These are phyloP conservation scores for Candida chilensis DNA, from an alignment of 805 yeast species.

Conservation along the genomic window DNA sequence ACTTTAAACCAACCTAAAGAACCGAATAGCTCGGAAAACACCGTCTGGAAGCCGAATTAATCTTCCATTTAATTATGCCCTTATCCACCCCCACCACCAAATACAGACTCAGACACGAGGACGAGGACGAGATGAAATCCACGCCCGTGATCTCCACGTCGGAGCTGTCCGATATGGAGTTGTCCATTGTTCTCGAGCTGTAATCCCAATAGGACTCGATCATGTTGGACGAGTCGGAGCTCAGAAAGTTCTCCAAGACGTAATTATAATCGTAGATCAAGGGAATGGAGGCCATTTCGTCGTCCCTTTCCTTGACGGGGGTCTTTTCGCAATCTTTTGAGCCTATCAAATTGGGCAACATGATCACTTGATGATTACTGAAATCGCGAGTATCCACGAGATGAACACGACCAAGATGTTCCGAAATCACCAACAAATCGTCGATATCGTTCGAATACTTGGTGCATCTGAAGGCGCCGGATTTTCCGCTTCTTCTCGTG, in stretches of 20 bases:
- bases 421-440: constrained; percentile 69
- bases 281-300: background rate
- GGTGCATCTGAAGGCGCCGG: constrained; percentile 27
- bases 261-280: background rate
- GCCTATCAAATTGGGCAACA: constrained; percentile 46
- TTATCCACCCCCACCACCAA: constrained; percentile 55
- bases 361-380: constrained; percentile 65
- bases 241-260: background rate
- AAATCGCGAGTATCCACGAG: constrained; percentile 71
- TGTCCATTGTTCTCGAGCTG: no score
- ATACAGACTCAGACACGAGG: constrained; percentile 32
- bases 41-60: constrained; percentile 55
- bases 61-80: constrained; percentile 63
- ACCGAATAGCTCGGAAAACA: constrained; percentile 52
- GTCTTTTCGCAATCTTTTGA: constrained; percentile 15
- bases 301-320: constrained; percentile 1
- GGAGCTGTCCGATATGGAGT: no score
- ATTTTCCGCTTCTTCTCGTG: constrained; percentile 42
- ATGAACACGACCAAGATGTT: constrained; percentile 84
- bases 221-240: no score
- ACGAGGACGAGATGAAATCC: constrained; percentile 4
- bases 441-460: constrained; percentile 60
- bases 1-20: no score
- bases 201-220: no score
- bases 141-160: constrained; percentile 53